Percentiles rank a stretch among this genome's conserved stretches.
phyloP scores from a whole-genome alignment of 371 early-diverging fungal genomes.

The Apophysomyces trapeziformis region DNA sequence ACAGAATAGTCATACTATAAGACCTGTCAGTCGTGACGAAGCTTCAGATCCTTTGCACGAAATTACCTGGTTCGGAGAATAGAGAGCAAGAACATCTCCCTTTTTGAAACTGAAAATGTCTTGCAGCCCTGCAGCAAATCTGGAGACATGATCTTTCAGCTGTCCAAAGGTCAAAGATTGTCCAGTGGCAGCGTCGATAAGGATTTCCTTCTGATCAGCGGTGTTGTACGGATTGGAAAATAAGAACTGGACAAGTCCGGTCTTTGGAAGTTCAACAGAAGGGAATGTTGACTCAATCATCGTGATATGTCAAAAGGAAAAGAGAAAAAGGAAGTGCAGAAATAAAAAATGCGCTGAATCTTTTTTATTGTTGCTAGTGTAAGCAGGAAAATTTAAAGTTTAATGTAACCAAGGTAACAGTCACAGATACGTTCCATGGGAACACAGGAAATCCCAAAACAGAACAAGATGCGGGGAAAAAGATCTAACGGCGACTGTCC shows the following conservation, averaged over 20 bases:
- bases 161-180: constrained; percentile 66
- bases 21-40: neutral
- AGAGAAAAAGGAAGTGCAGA: neutral
- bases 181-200: constrained; percentile 63
- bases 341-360: neutral
- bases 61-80: constrained; percentile 71
- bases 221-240: constrained; percentile 26
- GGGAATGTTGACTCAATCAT: constrained; percentile 19
- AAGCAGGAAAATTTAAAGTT: neutral
- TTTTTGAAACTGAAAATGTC: constrained; percentile 55
- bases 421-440: neutral
- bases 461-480: too few relatives aligned
- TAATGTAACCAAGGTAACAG: neutral
- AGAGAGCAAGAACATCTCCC: constrained; percentile 73
- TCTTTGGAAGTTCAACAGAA: constrained; percentile 19
- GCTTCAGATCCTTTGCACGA: neutral
- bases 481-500: neutral
- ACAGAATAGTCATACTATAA: constrained; percentile 46
- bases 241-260: constrained; percentile 22
- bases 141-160: constrained; percentile 53
- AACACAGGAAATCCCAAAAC: too few relatives aligned
- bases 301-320: neutral
- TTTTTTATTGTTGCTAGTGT: neutral
- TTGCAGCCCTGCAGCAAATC: constrained; percentile 76
- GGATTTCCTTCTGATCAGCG: constrained; percentile 47